Percentiles rank a stretch among this genome's conserved stretches.
phyloP scores from a whole-genome alignment of 2,329 filamentous ascomycete genomes.

The Ophiostoma novo-ulmi region DNA sequence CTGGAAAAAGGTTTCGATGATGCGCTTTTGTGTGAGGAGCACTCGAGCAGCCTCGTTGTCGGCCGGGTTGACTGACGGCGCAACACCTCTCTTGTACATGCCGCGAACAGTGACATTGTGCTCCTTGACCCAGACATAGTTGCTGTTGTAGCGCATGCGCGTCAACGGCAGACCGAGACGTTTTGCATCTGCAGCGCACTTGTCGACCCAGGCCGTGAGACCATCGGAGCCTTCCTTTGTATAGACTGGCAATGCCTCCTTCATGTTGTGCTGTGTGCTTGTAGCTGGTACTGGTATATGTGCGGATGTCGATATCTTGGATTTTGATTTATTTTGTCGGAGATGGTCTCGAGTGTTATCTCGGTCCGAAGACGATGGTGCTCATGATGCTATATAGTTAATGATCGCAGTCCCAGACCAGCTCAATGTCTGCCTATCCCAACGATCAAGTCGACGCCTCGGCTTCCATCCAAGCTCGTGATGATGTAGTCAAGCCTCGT shows the following conservation, averaged over 20 bases:
- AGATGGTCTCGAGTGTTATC: too few species aligned
- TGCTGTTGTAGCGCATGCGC: conserved; percentile 13
- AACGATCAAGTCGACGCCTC: not conserved
- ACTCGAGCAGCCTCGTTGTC: conserved; percentile 1
- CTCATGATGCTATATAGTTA: not conserved
- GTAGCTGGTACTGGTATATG: not conserved
- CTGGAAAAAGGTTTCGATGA: conserved; percentile 21
- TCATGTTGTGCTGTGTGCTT: not conserved
- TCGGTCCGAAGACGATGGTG: not conserved
- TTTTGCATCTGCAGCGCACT: conserved; percentile 18
- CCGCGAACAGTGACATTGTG: conserved; percentile 1
- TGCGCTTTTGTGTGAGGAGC: conserved; percentile 26
- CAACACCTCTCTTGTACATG: not conserved
- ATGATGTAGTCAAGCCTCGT: not conserved
- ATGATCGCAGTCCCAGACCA: not conserved
- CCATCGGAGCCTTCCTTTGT: conserved; percentile 8
- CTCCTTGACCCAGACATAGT: conserved; percentile 12
- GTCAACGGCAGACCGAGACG: conserved; percentile 29
- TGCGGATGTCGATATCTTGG: not conserved
- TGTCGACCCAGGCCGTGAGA: conserved; percentile 22
- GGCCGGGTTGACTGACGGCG: not conserved
- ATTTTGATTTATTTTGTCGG: not conserved
- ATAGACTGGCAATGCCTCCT: not conserved
- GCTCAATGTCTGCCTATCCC: not conserved
- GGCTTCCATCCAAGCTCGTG: not conserved